These are phyloP conservation scores for Exophiala sp. DNA, from an alignment of 2,329 filamentous ascomycete species.

Conservation along the genomic window DNA sequence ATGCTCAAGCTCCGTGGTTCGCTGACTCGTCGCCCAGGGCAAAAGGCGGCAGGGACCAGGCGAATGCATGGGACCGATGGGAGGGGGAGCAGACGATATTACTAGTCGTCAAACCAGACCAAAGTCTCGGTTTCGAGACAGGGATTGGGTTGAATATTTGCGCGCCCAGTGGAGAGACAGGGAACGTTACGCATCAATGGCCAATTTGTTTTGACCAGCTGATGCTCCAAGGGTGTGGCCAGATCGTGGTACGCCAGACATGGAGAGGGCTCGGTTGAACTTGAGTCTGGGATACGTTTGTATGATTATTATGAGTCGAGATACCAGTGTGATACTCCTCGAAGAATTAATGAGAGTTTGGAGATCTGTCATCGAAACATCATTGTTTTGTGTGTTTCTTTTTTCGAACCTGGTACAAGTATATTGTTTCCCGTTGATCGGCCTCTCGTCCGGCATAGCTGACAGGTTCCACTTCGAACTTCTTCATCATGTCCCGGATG, in stretches of 20 bases:
- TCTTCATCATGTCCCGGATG: conserved; percentile 63
- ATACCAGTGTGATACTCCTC: conserved; percentile 10
- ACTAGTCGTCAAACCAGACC: conserved; percentile 5
- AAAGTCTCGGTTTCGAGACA: background rate
- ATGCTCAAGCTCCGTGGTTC: conserved; percentile 67
- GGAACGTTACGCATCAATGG: conserved; percentile 13
- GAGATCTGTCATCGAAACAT: background rate
- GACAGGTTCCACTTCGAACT: conserved; percentile 58
- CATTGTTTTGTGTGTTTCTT: conserved; percentile 8
- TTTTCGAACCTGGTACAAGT: conserved; percentile 45
- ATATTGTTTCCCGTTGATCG: conserved; percentile 52
- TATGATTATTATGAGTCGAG: conserved; percentile 12
- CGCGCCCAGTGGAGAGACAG: conserved; percentile 18
- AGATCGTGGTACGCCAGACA: no score
- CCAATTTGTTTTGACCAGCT: conserved; percentile 4
- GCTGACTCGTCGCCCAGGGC: conserved; percentile 60
- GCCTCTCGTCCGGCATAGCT: conserved; percentile 52
- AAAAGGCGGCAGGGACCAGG: conserved; percentile 70
- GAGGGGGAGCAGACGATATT: conserved; percentile 38
- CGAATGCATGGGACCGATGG: conserved; percentile 71
- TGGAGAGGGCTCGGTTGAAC: background rate
- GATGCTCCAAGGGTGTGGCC: background rate
- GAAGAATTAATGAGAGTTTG: background rate
- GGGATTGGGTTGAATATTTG: conserved; percentile 14
- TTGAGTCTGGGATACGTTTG: background rate